phyloP scores from a whole-genome alignment of 2,329 filamentous ascomycete genomes.

The Hypoxylon sp. region DNA sequence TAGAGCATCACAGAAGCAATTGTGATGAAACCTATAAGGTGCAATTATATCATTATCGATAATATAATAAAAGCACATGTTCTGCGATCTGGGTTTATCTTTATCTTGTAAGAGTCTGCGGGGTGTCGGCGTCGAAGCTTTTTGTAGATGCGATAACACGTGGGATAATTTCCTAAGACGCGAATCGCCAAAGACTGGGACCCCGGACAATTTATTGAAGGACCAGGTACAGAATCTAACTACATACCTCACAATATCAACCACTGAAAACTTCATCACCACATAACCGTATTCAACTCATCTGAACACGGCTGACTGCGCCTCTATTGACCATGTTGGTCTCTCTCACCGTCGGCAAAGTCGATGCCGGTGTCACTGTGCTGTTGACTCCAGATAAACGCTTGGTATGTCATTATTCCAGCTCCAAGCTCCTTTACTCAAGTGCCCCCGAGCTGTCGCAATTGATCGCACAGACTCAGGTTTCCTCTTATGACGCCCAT shows the following conservation, averaged over 20 bases:
- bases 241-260: slow-evolving; percentile 2
- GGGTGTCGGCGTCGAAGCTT: slow-evolving; percentile 16
- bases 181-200: slow-evolving; percentile 17
- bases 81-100: neutral
- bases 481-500: neutral
- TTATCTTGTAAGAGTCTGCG: slow-evolving; percentile 4
- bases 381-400: slow-evolving; percentile 97
- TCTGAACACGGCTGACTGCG: neutral
- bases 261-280: slow-evolving; percentile 6
- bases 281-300: slow-evolving; percentile 19
- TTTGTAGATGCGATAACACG: slow-evolving; percentile 26
- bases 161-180: slow-evolving; percentile 36
- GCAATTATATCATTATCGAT: neutral
- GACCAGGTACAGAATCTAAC: slow-evolving; percentile 11
- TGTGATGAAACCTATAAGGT: neutral
- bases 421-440: slow-evolving; percentile 1
- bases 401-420: slow-evolving; percentile 71
- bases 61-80: neutral
- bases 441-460: slow-evolving; percentile 33
- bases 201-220: slow-evolving; percentile 31
- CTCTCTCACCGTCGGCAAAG: slow-evolving; percentile 98
- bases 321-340: slow-evolving; percentile 77
- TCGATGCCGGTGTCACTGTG: slow-evolving; percentile 97
- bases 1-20: neutral
- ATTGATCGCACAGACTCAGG: slow-evolving; percentile 31